Evolutionary conservation across 1,284 basidiomycete genomes (phyloP).

Genomic region (Tremellales sp.): DNA sequence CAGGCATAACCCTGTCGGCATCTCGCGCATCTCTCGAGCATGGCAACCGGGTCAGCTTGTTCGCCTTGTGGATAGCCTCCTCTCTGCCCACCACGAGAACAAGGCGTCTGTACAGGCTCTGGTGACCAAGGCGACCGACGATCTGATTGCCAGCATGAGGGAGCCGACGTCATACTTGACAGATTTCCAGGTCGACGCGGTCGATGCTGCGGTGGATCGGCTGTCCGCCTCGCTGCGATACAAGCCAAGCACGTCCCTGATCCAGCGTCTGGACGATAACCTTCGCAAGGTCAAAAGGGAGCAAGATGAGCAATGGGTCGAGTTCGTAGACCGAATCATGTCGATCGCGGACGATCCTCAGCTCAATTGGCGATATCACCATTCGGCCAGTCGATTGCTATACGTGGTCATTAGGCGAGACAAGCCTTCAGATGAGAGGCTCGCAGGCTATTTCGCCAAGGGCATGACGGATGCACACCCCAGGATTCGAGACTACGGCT

Average conservation of each 20-base stretch:
- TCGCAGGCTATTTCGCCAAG: constrained; percentile 66
- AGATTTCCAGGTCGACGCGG: constrained; percentile 17
- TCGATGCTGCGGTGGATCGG: constrained; percentile 31
- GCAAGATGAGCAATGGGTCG: constrained; percentile 48
- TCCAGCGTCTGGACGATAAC: constrained; percentile 36
- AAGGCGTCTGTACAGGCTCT: constrained; percentile 93
- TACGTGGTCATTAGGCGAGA: constrained; percentile 72
- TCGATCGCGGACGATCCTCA: constrained; percentile 56
- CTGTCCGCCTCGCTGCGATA: constrained; percentile 18
- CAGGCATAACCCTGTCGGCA: constrained; percentile 38
- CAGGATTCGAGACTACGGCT: constrained; percentile 67
- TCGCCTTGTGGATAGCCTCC: constrained; percentile 64
- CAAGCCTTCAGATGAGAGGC: constrained; percentile 58
- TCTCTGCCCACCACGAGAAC: constrained; percentile 85
- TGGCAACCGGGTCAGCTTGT: constrained; percentile 56
- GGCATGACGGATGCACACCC: constrained; percentile 75
- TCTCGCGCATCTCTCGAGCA: constrained; percentile 38
- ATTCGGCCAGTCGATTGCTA: constrained; percentile 72
- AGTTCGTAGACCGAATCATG: constrained; percentile 58
- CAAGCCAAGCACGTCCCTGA: constrained; percentile 30
- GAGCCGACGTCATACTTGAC: constrained; percentile 39
- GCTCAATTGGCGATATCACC: constrained; percentile 82
- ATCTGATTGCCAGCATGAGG: constrained; percentile 48
- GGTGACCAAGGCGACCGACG: constrained; percentile 66
- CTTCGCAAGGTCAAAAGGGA: constrained; percentile 29